Conservation (phyloP, 2,329 filamentous ascomycete genomes). For the Coniella lustricola region DNA sequence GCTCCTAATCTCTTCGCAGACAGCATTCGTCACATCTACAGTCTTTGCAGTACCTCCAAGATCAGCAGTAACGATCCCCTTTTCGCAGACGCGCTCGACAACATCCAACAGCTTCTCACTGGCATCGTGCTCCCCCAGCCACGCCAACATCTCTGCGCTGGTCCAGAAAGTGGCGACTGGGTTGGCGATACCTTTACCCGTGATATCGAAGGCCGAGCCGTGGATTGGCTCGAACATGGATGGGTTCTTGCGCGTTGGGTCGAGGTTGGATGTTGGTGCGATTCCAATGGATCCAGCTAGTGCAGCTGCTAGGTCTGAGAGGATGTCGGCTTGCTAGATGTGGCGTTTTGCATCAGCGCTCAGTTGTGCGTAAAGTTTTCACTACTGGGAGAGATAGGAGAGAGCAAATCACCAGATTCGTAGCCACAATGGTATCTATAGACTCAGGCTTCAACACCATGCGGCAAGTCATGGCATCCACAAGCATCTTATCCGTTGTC, state of each 20-base stretch:
- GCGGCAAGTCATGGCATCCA: slow-evolving; percentile 40
- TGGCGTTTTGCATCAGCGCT: neutral
- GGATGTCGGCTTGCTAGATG: slow-evolving; percentile 46
- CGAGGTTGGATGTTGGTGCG: slow-evolving; percentile 58
- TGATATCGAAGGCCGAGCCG: slow-evolving; percentile 47
- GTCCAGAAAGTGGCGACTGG: slow-evolving; percentile 50
- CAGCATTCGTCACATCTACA: slow-evolving; percentile 18
- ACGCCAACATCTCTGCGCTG: slow-evolving; percentile 44
- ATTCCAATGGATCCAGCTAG: slow-evolving; percentile 64
- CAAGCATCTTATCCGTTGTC: slow-evolving; percentile 55
- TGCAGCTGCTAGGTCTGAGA: slow-evolving; percentile 60
- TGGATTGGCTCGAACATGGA: slow-evolving; percentile 54
- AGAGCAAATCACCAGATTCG: slow-evolving; percentile 50
- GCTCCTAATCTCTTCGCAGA: slow-evolving; percentile 16
- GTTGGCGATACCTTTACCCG: slow-evolving; percentile 45
- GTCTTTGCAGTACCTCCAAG: slow-evolving; percentile 34
- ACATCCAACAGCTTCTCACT: slow-evolving; percentile 38
- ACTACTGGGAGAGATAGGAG: too few relatives aligned
- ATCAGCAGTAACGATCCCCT: slow-evolving; percentile 42
- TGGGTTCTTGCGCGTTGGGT: slow-evolving; percentile 45
- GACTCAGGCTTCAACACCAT: slow-evolving; percentile 55
- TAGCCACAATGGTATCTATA: slow-evolving; percentile 57
- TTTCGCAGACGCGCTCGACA: slow-evolving; percentile 42
- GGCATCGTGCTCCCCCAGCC: slow-evolving; percentile 44
- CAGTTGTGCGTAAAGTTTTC: too few relatives aligned